phyloP scores from a whole-genome alignment of 2,329 filamentous ascomycete genomes.

The Colletotrichum siamense region DNA sequence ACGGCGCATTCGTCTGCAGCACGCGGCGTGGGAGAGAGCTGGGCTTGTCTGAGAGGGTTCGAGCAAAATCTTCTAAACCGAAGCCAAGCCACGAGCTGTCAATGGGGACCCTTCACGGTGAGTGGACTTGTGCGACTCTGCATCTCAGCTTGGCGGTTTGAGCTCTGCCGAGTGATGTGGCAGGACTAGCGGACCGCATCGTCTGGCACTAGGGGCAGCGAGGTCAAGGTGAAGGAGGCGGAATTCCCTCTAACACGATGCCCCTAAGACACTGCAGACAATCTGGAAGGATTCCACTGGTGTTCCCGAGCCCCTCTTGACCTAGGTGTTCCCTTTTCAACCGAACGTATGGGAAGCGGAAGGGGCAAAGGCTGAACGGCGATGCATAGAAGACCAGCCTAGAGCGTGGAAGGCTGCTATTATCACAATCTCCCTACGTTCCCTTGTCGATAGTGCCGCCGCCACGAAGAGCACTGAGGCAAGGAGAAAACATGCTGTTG shows the following conservation, averaged over 20 bases:
- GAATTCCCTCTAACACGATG: background rate
- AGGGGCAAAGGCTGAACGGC: constrained; percentile 8
- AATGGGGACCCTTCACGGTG: background rate
- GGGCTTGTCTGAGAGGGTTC: background rate
- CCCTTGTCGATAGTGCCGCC: background rate
- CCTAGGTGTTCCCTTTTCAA: background rate
- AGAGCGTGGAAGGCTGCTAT: background rate
- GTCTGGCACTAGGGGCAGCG: background rate
- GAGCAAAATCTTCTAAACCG: background rate
- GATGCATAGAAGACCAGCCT: constrained; percentile 15
- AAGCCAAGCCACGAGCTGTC: constrained; percentile 10
- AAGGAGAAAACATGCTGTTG: background rate
- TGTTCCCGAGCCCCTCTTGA: background rate
- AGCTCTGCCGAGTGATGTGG: constrained; percentile 5
- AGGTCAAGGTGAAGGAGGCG: background rate
- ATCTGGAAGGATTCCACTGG: constrained; percentile 3
- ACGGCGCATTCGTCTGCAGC: background rate
- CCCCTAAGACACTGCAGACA: background rate
- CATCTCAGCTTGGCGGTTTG: constrained; percentile 17
- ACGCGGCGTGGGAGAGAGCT: background rate
- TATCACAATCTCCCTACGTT: constrained; percentile 9
- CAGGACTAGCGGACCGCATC: background rate
- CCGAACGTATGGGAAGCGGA: background rate
- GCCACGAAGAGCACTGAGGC: background rate
- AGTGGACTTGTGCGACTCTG: background rate